These are phyloP conservation scores for Candida piceae DNA, from an alignment of 805 yeast genomes.

Conservation along the genomic window DNA sequence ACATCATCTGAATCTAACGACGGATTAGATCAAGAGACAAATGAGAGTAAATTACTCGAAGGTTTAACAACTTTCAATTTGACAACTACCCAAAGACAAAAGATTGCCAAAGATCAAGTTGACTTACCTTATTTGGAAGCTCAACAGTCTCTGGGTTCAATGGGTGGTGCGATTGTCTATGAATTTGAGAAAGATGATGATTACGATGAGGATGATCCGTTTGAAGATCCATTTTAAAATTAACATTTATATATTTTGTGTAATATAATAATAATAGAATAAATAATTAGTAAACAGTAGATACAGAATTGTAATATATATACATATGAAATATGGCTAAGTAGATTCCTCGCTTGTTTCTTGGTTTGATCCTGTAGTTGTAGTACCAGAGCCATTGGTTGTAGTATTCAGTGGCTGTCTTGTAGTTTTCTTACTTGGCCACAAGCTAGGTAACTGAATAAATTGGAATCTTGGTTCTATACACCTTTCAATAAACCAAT, in stretches of 20 bases:
- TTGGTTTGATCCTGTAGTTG: too few species aligned
- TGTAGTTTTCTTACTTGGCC: conserved; percentile 69
- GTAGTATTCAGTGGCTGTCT: conserved; percentile 32
- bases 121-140: conserved; percentile 91
- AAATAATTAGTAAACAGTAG: too few species aligned
- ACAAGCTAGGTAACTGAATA: conserved; percentile 75
- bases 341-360: too few species aligned
- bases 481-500: conserved; percentile 89
- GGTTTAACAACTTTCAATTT: conserved; percentile 86
- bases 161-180: conserved; percentile 93
- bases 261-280: too few species aligned
- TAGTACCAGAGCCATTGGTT: conserved; percentile 1
- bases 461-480: conserved; percentile 92
- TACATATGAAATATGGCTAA: too few species aligned
- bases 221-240: conserved; percentile 82
- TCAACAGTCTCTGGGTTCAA: conserved; percentile 57
- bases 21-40: conserved; percentile 25
- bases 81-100: conserved; percentile 69
- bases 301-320: too few species aligned
- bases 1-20: conserved; percentile 15
- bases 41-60: conserved; percentile 53
- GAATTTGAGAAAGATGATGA: conserved; percentile 96
- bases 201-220: conserved; percentile 97
- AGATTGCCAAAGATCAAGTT: conserved; percentile 73
- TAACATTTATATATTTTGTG: too few species aligned